Percentiles rank a stretch among this genome's conserved stretches.
Conservation (phyloP, 2,329 filamentous ascomycete species). For the Triangularia setosa region DNA sequence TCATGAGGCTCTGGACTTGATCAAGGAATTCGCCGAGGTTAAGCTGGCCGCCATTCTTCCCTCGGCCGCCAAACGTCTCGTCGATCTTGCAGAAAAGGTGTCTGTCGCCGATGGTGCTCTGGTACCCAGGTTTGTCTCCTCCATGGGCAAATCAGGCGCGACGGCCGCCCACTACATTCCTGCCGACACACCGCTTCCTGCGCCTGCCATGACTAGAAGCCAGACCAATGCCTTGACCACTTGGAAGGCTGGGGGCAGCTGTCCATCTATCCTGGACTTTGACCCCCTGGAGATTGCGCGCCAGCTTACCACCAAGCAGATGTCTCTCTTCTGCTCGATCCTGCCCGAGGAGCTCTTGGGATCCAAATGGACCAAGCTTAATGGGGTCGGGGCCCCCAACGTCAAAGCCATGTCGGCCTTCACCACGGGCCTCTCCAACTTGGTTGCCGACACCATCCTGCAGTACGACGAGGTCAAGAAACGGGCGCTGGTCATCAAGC, state of each 20-base stretch:
- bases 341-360: conserved; percentile 86
- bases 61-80: conserved; percentile 72
- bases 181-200: conserved; percentile 67
- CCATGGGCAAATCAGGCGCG: conserved; percentile 82
- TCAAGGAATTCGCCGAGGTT: conserved; percentile 74
- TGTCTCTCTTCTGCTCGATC: conserved; percentile 86
- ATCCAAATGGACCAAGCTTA: conserved; percentile 91
- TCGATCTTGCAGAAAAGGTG: conserved; percentile 77
- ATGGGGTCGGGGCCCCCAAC: conserved; percentile 73
- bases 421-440: conserved; percentile 86
- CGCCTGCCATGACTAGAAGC: conserved; percentile 67
- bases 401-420: conserved; percentile 91
- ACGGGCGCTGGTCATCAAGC: conserved; percentile 84
- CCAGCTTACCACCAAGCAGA: conserved; percentile 89
- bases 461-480: conserved; percentile 88
- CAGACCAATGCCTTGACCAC: conserved; percentile 68
- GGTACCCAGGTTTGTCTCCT: conserved; percentile 77
- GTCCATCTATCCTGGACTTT: conserved; percentile 79
- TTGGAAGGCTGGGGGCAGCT: conserved; percentile 68
- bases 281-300: conserved; percentile 87
- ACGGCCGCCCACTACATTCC: conserved; percentile 67
- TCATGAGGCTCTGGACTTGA: conserved; percentile 67
- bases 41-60: conserved; percentile 67
- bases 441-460: conserved; percentile 90
- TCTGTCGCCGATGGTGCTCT: conserved; percentile 65